phyloP scores from a whole-genome alignment of 2,329 filamentous ascomycete species.

The Colletotrichum sp. region DNA sequence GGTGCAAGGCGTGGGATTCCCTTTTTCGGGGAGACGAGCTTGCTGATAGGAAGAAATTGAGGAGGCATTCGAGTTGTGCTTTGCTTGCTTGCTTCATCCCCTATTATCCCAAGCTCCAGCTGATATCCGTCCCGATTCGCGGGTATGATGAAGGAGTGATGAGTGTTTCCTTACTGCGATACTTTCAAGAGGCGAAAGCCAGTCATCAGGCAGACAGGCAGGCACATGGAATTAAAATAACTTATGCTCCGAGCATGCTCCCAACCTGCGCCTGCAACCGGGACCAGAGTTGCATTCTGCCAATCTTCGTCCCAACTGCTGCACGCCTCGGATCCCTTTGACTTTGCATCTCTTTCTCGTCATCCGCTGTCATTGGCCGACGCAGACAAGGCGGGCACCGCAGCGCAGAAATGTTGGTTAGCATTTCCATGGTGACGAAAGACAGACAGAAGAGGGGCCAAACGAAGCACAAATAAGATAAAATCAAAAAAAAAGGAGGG shows the following conservation, averaged over 20 bases:
- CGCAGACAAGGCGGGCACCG: neutral
- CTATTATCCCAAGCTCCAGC: neutral
- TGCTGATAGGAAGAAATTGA: conserved; percentile 15
- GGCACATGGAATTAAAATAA: neutral
- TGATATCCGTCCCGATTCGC: neutral
- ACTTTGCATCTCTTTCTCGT: neutral
- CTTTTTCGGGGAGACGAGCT: conserved; percentile 10
- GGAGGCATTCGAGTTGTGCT: neutral
- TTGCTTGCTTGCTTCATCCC: neutral
- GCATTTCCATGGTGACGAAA: neutral
- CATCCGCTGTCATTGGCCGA: neutral
- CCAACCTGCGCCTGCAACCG: neutral
- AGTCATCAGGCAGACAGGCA: neutral
- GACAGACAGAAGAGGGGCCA: neutral
- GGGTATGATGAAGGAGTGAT: neutral
- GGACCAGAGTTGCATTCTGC: conserved; percentile 6
- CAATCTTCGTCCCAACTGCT: conserved; percentile 5
- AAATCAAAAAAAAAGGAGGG: neutral
- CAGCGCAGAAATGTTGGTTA: neutral
- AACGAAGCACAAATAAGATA: neutral
- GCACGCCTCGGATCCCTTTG: neutral
- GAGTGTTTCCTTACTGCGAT: neutral
- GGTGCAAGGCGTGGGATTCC: conserved; percentile 12
- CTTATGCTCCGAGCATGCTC: neutral
- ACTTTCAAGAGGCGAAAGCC: neutral